Evolutionary conservation across 768 basidiomycete species (phyloP).

Genomic region (Xerocomus potaroensis): DNA sequence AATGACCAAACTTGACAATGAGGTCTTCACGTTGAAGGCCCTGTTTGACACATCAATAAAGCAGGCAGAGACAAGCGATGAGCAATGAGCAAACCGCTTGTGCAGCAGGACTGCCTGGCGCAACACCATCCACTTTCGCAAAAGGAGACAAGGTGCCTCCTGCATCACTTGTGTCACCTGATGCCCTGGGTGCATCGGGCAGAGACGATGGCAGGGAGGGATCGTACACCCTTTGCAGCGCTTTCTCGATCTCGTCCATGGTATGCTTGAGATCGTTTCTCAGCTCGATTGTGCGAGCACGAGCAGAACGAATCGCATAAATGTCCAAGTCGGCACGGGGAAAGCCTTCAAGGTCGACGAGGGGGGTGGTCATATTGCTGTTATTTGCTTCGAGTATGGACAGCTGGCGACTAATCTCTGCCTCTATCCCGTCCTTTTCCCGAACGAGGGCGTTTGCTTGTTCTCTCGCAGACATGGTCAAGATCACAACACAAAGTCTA

Average conservation of each 20-base stretch:
- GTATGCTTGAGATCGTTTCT: conserved; percentile 70
- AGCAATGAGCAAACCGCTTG: conserved; percentile 56
- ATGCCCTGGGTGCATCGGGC: conserved; percentile 20
- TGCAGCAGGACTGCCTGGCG: conserved; percentile 77
- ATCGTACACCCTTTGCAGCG: conserved; percentile 67
- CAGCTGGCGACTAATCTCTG: conserved; percentile 59
- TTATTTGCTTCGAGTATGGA: conserved; percentile 61
- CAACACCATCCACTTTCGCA: conserved; percentile 78
- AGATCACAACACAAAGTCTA: too few species aligned
- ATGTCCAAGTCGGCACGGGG: conserved; percentile 85
- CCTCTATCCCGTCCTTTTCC: conserved; percentile 69
- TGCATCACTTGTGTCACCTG: conserved; percentile 12
- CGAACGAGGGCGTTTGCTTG: conserved; percentile 61
- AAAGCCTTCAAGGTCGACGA: conserved; percentile 86
- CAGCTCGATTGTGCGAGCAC: conserved; percentile 74
- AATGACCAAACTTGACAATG: conserved; percentile 65
- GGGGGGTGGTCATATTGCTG: conserved; percentile 62
- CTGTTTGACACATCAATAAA: conserved; percentile 26
- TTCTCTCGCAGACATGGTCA: conserved; percentile 44
- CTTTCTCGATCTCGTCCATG: conserved; percentile 62
- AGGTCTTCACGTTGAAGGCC: conserved; percentile 71
- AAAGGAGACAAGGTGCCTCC: conserved; percentile 44
- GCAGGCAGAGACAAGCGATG: neutral
- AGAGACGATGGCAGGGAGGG: conserved; percentile 28
- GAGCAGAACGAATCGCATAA: conserved; percentile 69